A percentile compares a stretch with the other conserved stretches of the same genome.
phyloP scores from a whole-genome alignment of 306 rosid species.

The Vigna unguiculata region DNA sequence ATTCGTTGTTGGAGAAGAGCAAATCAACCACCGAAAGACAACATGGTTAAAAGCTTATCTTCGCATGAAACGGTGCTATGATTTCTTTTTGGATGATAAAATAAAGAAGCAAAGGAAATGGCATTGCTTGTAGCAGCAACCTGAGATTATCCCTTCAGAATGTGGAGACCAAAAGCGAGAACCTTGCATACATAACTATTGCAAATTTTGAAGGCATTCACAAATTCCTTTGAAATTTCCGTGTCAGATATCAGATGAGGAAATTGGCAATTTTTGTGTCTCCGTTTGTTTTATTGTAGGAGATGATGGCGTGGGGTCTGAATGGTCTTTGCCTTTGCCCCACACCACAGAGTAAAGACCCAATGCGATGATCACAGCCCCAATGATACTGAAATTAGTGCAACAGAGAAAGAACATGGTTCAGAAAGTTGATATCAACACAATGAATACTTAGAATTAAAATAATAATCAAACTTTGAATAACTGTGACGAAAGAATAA shows the following conservation, averaged over 20 bases:
- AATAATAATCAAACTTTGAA: neutral
- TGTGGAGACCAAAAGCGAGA: neutral
- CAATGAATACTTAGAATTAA: neutral
- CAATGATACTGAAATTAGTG: slow-evolving; percentile 54
- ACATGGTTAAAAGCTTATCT: neutral
- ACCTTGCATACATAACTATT: slow-evolving; percentile 6
- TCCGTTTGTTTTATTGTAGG: slow-evolving; percentile 35
- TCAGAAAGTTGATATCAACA: slow-evolving; percentile 2
- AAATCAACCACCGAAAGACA: neutral
- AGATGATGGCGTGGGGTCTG: slow-evolving; percentile 11
- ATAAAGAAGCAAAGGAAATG: neutral
- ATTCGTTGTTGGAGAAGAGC: neutral
- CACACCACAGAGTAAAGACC: slow-evolving; percentile 84
- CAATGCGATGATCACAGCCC: slow-evolving; percentile 66
- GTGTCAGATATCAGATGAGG: slow-evolving; percentile 26
- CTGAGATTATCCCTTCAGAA: neutral
- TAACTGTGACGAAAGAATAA: neutral
- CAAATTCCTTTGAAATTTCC: neutral
- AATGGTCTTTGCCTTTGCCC: slow-evolving; percentile 78
- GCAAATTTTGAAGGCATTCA: slow-evolving; percentile 5
- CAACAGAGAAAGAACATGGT: neutral
- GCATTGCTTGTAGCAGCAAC: neutral
- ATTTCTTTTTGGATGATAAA: slow-evolving; percentile 12
- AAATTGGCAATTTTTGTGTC: slow-evolving; percentile 44
- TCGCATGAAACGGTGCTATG: neutral